A percentile compares a stretch with the other conserved stretches of the same genome.
Conservation (phyloP, 2,329 filamentous ascomycete genomes). For the Blastomyces parvus region DNA sequence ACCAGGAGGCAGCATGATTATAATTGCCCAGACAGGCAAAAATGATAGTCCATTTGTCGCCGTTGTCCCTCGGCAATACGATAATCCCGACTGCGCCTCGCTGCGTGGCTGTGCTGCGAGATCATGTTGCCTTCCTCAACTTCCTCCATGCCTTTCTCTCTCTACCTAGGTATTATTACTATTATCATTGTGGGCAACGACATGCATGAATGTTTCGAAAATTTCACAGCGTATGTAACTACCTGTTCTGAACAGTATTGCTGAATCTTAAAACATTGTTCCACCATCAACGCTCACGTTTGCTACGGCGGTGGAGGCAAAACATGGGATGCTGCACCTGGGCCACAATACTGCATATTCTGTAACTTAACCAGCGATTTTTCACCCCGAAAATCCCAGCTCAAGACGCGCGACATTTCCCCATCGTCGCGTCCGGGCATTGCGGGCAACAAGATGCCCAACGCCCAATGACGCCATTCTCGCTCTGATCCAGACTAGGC, state of each 20-base stretch:
- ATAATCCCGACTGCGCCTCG: conserved; percentile 6
- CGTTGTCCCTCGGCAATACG: conserved; percentile 1
- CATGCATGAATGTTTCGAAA: conserved; percentile 6
- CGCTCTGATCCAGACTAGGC: background rate
- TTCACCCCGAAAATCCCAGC: background rate
- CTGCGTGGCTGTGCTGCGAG: background rate
- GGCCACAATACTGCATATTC: background rate
- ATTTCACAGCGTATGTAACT: background rate
- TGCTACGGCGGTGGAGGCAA: background rate
- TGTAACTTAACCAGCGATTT: background rate
- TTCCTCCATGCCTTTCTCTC: no score
- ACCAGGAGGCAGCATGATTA: background rate
- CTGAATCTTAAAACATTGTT: background rate
- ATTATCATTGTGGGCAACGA: no score
- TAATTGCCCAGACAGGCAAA: no score
- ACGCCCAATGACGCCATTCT: background rate
- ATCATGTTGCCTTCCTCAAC: no score
- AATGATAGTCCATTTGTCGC: no score
- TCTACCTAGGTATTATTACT: no score
- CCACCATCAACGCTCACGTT: background rate
- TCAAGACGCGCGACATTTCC: background rate
- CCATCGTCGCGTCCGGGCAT: background rate
- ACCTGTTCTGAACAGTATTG: conserved; percentile 3
- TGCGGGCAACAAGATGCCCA: background rate
- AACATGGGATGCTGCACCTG: no score